phyloP scores from a whole-genome alignment of 1,284 basidiomycete genomes.

The Ustilago curta region DNA sequence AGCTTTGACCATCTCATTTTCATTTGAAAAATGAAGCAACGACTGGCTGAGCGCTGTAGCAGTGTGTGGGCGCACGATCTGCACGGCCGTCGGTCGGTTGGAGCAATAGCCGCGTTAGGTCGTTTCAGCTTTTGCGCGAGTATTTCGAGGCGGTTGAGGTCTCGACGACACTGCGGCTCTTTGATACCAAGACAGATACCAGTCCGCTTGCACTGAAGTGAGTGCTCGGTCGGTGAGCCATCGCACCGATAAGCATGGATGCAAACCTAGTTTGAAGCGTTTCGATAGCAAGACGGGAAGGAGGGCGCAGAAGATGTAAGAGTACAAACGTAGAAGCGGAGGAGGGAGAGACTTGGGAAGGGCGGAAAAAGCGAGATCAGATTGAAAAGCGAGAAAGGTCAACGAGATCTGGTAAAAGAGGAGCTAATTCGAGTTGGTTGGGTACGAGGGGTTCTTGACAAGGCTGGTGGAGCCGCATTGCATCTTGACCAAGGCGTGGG shows the following conservation, averaged over 20 bases:
- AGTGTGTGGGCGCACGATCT: no score
- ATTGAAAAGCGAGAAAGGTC: neutral
- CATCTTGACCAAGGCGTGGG: neutral
- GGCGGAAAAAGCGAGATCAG: neutral
- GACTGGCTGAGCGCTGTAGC: no score
- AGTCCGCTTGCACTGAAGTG: no score
- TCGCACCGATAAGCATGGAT: neutral
- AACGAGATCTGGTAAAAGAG: neutral
- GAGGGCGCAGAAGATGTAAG: slow-evolving; percentile 1
- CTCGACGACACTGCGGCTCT: no score
- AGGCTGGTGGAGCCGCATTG: neutral
- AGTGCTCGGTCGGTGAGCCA: no score
- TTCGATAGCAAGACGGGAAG: slow-evolving; percentile 8
- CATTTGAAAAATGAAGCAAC: no score
- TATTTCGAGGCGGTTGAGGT: neutral
- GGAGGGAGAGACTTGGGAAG: neutral
- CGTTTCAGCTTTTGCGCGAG: neutral
- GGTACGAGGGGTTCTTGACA: neutral
- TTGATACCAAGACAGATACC: no score
- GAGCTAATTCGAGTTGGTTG: neutral
- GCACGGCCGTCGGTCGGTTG: no score
- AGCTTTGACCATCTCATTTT: no score
- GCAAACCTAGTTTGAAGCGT: neutral
- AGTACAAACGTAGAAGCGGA: slow-evolving; percentile 9
- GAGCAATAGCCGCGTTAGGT: neutral